Percentiles rank a stretch among this genome's conserved stretches.
These are phyloP conservation scores for Clavispora asparagi DNA, from an alignment of 805 yeast species.

Conservation along the genomic window DNA sequence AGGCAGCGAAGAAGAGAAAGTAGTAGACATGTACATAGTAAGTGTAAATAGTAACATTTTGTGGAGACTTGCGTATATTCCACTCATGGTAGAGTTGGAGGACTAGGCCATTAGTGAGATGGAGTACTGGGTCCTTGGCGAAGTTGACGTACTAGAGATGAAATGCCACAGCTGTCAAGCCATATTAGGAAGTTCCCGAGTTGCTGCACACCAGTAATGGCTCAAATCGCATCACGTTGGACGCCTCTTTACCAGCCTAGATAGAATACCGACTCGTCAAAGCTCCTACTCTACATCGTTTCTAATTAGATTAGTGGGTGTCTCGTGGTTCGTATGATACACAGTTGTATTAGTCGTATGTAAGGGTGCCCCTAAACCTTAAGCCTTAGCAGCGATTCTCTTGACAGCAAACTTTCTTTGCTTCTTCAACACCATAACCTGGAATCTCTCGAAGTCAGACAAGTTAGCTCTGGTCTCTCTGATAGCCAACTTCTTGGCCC, in stretches of 20 bases:
- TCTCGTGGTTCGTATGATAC: slow-evolving; percentile 14
- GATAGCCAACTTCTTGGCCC: slow-evolving; percentile 98
- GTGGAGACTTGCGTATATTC: not conserved
- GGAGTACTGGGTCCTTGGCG: too few relatives aligned
- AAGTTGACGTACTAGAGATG: too few relatives aligned
- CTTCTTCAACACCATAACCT: slow-evolving; percentile 94
- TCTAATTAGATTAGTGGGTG: not conserved
- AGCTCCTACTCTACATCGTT: not conserved
- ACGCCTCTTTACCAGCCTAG: too few relatives aligned
- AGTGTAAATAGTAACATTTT: slow-evolving; percentile 1
- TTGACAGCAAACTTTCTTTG: slow-evolving; percentile 93
- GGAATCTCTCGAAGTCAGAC: slow-evolving; percentile 99
- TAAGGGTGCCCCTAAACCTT: slow-evolving; percentile 25
- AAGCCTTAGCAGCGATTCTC: slow-evolving; percentile 96
- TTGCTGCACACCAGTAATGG: too few relatives aligned
- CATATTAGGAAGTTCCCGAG: too few relatives aligned
- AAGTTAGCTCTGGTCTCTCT: slow-evolving; percentile 90
- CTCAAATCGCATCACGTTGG: too few relatives aligned
- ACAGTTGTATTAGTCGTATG: slow-evolving; percentile 18
- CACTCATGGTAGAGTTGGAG: too few relatives aligned
- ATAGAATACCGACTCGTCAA: too few relatives aligned
- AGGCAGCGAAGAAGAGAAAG: slow-evolving; percentile 39
- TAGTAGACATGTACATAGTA: slow-evolving; percentile 2
- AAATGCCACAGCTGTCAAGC: too few relatives aligned
- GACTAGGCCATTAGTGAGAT: too few relatives aligned